Conservation (phyloP, 345 rosid species). For the Salix koriyanagi region DNA sequence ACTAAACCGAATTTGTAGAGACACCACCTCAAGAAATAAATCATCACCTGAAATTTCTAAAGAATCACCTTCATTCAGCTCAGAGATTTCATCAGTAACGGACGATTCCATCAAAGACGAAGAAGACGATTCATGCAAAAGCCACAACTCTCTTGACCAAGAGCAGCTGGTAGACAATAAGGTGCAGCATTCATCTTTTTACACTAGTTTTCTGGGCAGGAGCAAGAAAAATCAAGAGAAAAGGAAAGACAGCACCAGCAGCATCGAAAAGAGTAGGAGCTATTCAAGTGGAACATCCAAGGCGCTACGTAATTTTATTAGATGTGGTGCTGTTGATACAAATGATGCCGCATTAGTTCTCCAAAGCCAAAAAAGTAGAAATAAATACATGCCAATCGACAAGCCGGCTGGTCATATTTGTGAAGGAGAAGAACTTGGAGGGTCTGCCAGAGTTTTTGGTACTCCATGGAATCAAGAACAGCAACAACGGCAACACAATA, state of each 20-base stretch:
- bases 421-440: slow-evolving; percentile 11
- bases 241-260: background rate
- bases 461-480: slow-evolving; percentile 30
- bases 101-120: slow-evolving; percentile 33
- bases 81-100: slow-evolving; percentile 39
- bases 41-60: slow-evolving; percentile 14
- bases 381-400: background rate
- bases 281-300: slow-evolving; percentile 38
- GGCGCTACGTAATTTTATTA: slow-evolving; percentile 42
- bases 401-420: slow-evolving; percentile 7
- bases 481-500: slow-evolving; percentile 14
- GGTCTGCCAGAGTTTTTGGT: slow-evolving; percentile 22
- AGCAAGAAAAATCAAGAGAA: background rate
- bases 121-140: slow-evolving; percentile 17
- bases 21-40: background rate
- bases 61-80: slow-evolving; percentile 36
- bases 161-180: background rate
- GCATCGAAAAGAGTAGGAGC: slow-evolving; percentile 27
- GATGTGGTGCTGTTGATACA: slow-evolving; percentile 49
- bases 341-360: slow-evolving; percentile 42
- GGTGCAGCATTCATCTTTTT: background rate
- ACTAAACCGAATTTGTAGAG: background rate
- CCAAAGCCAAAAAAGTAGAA: background rate
- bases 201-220: slow-evolving; percentile 4
- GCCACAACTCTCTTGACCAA: background rate